Percentiles rank a stretch among this genome's conserved stretches.
Conservation (phyloP, 2,329 filamentous ascomycete species). For the Aspergillus pseudonomiae region DNA sequence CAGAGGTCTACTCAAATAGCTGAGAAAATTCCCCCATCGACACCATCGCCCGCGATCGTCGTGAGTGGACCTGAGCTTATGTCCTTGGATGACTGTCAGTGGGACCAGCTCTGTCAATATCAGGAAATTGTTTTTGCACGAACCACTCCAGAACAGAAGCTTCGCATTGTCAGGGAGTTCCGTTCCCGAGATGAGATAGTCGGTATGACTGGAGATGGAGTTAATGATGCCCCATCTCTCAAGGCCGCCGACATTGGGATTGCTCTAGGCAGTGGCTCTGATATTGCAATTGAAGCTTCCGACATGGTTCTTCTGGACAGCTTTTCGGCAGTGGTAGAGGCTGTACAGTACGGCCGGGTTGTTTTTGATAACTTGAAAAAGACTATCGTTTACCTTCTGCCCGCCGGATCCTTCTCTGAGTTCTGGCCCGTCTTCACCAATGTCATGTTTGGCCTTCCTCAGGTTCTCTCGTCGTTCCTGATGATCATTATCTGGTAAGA, state of each 20-base stretch:
- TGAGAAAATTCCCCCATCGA: conserved; percentile 22
- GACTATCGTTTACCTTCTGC: conserved; percentile 72
- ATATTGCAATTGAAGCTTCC: conserved; percentile 64
- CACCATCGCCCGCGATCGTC: conserved; percentile 55
- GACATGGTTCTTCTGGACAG: conserved; percentile 69
- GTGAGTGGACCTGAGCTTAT: conserved; percentile 69
- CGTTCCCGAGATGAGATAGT: conserved; percentile 63
- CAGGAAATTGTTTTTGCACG: conserved; percentile 75
- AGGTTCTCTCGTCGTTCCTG: conserved; percentile 72
- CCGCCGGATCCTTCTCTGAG: conserved; percentile 73
- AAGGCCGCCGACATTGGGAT: conserved; percentile 64
- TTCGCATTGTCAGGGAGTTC: conserved; percentile 76
- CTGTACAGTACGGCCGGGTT: conserved; percentile 71
- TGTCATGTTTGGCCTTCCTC: conserved; percentile 71
- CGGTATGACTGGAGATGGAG: conserved; percentile 55
- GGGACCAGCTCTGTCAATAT: conserved; percentile 67
- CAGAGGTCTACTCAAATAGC: conserved; percentile 29
- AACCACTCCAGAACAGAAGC: conserved; percentile 77
- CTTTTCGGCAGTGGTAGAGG: conserved; percentile 72
- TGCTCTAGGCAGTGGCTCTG: conserved; percentile 60
- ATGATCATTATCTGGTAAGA: conserved; percentile 67
- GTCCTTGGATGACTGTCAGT: conserved; percentile 67
- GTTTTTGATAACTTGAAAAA: conserved; percentile 80
- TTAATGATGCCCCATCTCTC: conserved; percentile 57
- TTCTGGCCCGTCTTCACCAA: conserved; percentile 77